phyloP scores from a whole-genome alignment of 768 basidiomycete species.

The Fomitopsis serialis region DNA sequence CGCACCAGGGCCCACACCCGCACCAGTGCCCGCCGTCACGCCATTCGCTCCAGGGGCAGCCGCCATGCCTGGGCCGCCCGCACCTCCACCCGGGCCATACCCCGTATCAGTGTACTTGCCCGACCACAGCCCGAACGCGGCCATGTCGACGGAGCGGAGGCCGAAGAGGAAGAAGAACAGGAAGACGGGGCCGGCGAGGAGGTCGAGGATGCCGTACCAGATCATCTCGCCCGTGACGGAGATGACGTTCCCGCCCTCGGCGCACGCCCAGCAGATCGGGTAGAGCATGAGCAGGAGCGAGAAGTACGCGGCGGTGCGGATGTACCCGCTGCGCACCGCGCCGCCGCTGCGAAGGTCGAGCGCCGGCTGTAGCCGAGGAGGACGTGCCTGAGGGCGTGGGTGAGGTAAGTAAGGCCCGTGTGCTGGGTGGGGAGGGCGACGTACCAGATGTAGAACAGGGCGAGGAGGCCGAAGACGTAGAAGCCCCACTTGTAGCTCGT shows the following conservation, averaged over 20 bases:
- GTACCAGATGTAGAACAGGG: slow-evolving; percentile 35
- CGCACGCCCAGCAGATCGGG: slow-evolving; percentile 51
- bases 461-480: slow-evolving; percentile 40
- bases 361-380: slow-evolving; percentile 24
- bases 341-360: slow-evolving; percentile 22
- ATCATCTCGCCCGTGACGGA: slow-evolving; percentile 47
- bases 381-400: slow-evolving; percentile 20
- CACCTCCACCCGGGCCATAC: neutral
- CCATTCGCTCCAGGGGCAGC: neutral
- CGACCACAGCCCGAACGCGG: slow-evolving; percentile 18
- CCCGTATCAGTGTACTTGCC: slow-evolving; percentile 23
- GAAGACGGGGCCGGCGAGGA: slow-evolving; percentile 34
- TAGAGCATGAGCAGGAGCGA: slow-evolving; percentile 52
- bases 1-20: neutral
- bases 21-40: neutral
- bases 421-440: slow-evolving; percentile 1
- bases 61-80: neutral
- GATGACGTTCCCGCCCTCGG: slow-evolving; percentile 50
- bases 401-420: neutral
- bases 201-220: slow-evolving; percentile 45
- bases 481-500: slow-evolving; percentile 49
- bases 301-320: slow-evolving; percentile 35
- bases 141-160: slow-evolving; percentile 22
- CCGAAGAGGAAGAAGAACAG: slow-evolving; percentile 25
- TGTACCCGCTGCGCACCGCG: slow-evolving; percentile 22